These are phyloP conservation scores for Ganoderma lucidum DNA, from an alignment of 1,284 basidiomycete genomes.

Conservation along the genomic window DNA sequence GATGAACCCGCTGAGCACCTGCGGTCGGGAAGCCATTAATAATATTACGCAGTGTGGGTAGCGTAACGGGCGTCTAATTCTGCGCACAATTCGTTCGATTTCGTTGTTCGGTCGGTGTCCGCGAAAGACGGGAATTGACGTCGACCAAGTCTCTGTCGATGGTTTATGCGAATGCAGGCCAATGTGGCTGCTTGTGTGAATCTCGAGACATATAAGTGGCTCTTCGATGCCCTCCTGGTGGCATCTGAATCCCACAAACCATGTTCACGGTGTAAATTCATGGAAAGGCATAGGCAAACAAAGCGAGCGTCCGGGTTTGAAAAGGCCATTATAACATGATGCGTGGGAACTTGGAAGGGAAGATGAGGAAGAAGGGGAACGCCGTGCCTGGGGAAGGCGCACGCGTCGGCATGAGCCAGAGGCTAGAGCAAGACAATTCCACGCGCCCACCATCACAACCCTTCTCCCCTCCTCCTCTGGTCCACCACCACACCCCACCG, in stretches of 20 bases:
- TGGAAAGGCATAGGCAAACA: background rate
- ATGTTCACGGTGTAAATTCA: no score
- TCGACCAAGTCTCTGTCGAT: background rate
- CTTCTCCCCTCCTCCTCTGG: conserved; percentile 1
- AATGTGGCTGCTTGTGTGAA: background rate
- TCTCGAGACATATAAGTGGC: background rate
- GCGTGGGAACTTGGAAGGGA: conserved; percentile 9
- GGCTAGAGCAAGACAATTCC: background rate
- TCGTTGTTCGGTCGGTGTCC: background rate
- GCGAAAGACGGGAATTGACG: background rate
- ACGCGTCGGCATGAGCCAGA: background rate
- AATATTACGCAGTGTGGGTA: background rate
- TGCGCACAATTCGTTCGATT: background rate
- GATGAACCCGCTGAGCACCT: background rate
- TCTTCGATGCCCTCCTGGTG: background rate
- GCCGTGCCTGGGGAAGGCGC: conserved; percentile 20
- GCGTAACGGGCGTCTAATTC: background rate
- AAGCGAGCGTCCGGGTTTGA: background rate
- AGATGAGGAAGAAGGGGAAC: conserved; percentile 4
- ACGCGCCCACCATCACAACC: conserved; percentile 7
- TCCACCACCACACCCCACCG: background rate
- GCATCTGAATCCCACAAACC: background rate
- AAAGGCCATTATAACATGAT: background rate
- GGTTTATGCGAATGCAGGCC: background rate
- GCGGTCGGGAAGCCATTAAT: background rate